Evolutionary conservation across 306 rosid species (phyloP), one percentile per base, ranked within the genome.

Genomic region (Dryas drummondii): DNA sequence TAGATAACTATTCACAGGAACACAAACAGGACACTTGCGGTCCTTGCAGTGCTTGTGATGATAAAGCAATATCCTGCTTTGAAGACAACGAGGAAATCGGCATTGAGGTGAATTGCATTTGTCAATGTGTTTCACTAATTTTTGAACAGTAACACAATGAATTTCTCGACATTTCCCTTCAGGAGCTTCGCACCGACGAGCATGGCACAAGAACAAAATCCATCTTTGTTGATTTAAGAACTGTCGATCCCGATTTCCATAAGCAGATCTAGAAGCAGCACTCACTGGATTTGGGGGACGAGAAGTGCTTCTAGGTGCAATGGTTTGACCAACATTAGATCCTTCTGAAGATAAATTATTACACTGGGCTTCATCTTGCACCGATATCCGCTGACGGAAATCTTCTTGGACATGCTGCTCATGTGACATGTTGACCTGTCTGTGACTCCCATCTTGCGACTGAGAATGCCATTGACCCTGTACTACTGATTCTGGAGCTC

Each of bases 121-220:
- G 40, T 78, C 86, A 7, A 96, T 82, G 83, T 96, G 99, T 72
- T 82, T 86, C 80, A 90, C 89, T 85, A 96, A 80, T 68, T 85
- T 87, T 70, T 89, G 96, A 46, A 85, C 93, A 79, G 14, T 75
- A 37, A 85, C 32, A 83, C 99, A 96, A 76, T 59, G 59, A 74
- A 51, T 85, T 77, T 87, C 93, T 44, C 54, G 86, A 84, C 99
- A 96, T 84, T 77, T 84, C 59, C 99, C 99, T 86, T 96, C 89
- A 7, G 92, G 91, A 55, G 90, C 89, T 53, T 81, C 41, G 77
- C 99, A 96, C 4, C 85, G 77, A 52, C 93, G 89, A 22, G 99
- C 99, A 85, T 96, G 99, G 58, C 84, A 81, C 66, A 96, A 79
- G 84, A 96, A 96, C 78, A 96, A 77, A 83, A 96, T 97, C 99